Evolutionary conservation across 805 yeast species (phyloP), one percentile per base, ranked within the genome.

Genomic region (Candida berthetii): DNA sequence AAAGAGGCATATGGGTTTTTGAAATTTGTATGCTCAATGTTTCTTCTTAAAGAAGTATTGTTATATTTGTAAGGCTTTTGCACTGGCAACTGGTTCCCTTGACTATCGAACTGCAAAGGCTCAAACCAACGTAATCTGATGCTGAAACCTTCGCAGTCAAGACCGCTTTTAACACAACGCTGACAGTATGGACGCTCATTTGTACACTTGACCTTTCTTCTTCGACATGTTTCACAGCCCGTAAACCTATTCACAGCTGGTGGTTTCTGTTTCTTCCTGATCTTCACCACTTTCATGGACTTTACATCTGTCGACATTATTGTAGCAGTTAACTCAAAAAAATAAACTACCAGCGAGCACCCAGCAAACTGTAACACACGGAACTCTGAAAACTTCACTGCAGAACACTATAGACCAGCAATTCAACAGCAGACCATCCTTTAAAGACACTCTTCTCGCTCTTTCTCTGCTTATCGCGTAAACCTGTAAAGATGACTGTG

Each of bases 161-260:
- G 57, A 1, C 82, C 80, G 0, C 86, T 72, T 52, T 78, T 80
- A 33, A 66, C 66, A 59, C 96, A 88, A 43, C 85, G 71, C 15
- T 61, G 56, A 61, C 96, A 88, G 11, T 64, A 57, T 0, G 96
- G 96, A 47, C 71, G 73, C 14, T 69, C 66, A 42, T 84, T 65
- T 57, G 87, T 96, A 60, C 96, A 88, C 43, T 85, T 80, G 39
- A 88, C 80, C 59, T 87, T 85, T 35, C 96, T 62, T 14, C 81
- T 66, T 36, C 96, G 71, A 54, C 96, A 88, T 0, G 95, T 85
- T 69, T 86, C 86, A 57, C 96, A 88, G 1, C 96, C 96, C 0
- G 85, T 80, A 55, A 86, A 88, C 0, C 91, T 80, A 56, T 88
- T 89, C 9, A 76, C 73, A 22, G 9, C 25, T 22, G 6, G n/a